phyloP scores from a whole-genome alignment of 2,329 filamentous ascomycete species.

The Cordyceps farinosa region DNA sequence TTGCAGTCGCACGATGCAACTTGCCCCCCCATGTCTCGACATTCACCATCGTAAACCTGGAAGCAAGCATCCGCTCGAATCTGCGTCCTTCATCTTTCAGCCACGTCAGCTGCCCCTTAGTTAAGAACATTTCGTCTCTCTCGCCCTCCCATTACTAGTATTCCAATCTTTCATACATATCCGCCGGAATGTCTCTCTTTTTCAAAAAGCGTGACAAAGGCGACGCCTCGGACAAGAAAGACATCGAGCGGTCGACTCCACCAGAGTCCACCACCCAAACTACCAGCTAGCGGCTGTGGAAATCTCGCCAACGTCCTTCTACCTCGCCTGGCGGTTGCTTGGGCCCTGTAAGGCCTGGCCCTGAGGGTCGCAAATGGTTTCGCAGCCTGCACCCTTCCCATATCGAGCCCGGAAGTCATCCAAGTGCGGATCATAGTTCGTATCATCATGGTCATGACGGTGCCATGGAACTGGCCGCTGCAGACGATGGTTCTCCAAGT shows the following conservation, averaged over 20 bases:
- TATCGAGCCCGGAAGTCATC: not conserved
- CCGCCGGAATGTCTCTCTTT: slow-evolving; percentile 16
- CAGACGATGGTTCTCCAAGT: slow-evolving; percentile 5
- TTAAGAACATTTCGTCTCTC: slow-evolving; percentile 12
- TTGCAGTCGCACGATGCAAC: not conserved
- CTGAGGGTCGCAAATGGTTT: slow-evolving; percentile 16
- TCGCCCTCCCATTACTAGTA: slow-evolving; percentile 11
- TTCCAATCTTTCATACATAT: slow-evolving; percentile 17
- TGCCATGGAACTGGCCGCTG: not conserved
- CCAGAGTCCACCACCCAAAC: slow-evolving; percentile 16
- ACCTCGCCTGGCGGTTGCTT: slow-evolving; percentile 7
- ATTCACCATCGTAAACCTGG: not conserved
- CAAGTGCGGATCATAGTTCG: slow-evolving; percentile 4
- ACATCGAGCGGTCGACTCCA: slow-evolving; percentile 1
- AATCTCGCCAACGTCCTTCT: slow-evolving; percentile 22
- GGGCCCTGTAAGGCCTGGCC: slow-evolving; percentile 2
- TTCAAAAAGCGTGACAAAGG: slow-evolving; percentile 16
- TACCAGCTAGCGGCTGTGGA: slow-evolving; percentile 30
- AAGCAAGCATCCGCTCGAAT: slow-evolving; percentile 4
- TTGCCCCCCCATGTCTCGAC: not conserved
- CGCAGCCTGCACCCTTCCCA: slow-evolving; percentile 12
- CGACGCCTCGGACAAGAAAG: slow-evolving; percentile 11
- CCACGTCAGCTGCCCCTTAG: slow-evolving; percentile 1
- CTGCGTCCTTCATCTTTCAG: slow-evolving; percentile 13
- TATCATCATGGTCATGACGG: not conserved